Evolutionary conservation across 345 rosid genomes (phyloP).

Genomic region (Anacardium occidentale): DNA sequence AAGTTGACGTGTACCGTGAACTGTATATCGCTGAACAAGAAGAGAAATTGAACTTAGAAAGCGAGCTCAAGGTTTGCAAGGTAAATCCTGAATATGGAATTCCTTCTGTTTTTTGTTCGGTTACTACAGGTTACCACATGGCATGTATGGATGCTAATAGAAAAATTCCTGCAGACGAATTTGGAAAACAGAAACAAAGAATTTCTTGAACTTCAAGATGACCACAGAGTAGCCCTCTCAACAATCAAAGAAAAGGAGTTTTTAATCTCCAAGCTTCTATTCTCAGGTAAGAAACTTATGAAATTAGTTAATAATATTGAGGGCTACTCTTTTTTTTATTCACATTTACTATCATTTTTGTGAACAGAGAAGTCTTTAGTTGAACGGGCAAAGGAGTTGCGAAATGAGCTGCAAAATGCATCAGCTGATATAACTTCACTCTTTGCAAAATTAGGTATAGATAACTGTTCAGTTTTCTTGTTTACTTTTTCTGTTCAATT

Average conservation of each 20-base stretch:
- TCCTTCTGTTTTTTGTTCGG: background rate
- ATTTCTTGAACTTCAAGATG: constrained; percentile 61
- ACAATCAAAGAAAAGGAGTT: constrained; percentile 56
- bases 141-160: constrained; percentile 12
- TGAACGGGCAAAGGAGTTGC: constrained; percentile 61
- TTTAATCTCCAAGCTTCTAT: constrained; percentile 52
- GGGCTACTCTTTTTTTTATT: background rate
- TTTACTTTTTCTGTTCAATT: background rate
- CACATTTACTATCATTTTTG: constrained; percentile 14
- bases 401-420: constrained; percentile 69
- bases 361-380: constrained; percentile 61
- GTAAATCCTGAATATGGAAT: constrained; percentile 31
- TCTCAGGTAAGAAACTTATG: constrained; percentile 50
- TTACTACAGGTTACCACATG: constrained; percentile 16
- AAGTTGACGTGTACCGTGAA: constrained; percentile 59
- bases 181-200: constrained; percentile 54
- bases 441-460: constrained; percentile 67
- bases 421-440: constrained; percentile 72
- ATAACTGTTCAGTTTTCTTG: background rate
- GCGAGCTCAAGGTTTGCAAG: constrained; percentile 68
- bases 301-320: background rate
- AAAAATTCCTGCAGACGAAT: constrained; percentile 47
- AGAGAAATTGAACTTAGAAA: constrained; percentile 56
- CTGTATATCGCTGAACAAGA: constrained; percentile 71
- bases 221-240: constrained; percentile 39